Base-by-base conservation (phyloP, 352 stramenopile species). In the Aphanomyces cochlioides region DNA sequence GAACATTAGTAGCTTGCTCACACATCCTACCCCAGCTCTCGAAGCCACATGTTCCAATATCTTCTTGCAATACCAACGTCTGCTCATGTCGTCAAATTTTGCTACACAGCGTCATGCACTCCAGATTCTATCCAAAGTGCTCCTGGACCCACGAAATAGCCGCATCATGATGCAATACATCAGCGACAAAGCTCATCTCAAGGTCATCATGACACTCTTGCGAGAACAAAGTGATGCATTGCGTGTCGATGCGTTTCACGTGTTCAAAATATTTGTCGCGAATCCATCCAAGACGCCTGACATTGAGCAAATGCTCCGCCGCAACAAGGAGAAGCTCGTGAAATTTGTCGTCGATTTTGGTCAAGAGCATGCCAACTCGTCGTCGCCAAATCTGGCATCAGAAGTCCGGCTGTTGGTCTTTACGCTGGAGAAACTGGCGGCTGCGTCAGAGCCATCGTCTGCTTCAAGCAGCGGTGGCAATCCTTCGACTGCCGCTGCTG, bases 191-290 rank as follows among this genome's bases (percentile, higher is more conserved):
- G 77, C 77, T 63, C 89, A 95, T 66, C 75, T 95, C 37, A 87
- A 87, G 74, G 73, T 83, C 28, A 74, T 92, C 39, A 92, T 95
- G 85, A 53, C 88, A 56, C 56, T 93, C 50, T 71, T 95, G 59
- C 84, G 87, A 36, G 83, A 92, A 53, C 79, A 82, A 0, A 95
- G 87, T 69, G 77, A 90, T 58, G 83, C 82, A 1, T 72, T 95
- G 66, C 85, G 82, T 40, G 89, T 91, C 79, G 87, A 95, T 64
- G 85, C 87, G 15, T 95, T 91, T 69, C 81, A 95, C 67, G 81
- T 95, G 54, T 95, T 95, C 69, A 95, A 95, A 74, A 91, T 95
- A 71, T 94, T 95, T 66, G 85, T 95, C 45, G 87, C 85, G 7
- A 95, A 95, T 67, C 87, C 87, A 41, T 87, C 88, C 74, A 95